Evolutionary conservation across 2,329 filamentous ascomycete genomes (phyloP), one percentile per base, ranked within the genome.

Genomic region (Ceratocystis harringtonii): DNA sequence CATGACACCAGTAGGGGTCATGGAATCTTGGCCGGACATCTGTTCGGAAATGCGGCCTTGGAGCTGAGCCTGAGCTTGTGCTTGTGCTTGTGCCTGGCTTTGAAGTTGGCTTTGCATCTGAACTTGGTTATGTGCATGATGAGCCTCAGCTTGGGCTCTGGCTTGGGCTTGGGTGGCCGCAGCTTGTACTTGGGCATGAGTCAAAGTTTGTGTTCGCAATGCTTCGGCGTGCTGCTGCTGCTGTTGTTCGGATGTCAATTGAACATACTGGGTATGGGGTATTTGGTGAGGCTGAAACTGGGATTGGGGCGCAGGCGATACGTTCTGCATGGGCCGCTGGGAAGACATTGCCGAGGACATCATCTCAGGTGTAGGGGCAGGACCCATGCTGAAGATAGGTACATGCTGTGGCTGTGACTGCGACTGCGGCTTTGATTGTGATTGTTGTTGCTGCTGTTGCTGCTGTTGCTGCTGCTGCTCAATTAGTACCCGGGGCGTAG

Each of bases 161-260:
- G 58, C 66, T 19, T 64, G 62, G n/a, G 58, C 66, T 19, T 64
- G 62, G 17, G 58, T 44, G 6, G 64, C 64, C 8, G 48, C 36
- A 17, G 32, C 64, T 28, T 66, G 64, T 2, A 28, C 61, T 15
- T 63, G 43, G 3, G 61, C 61, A 15, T 66, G 60, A n/a, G 61
- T 61, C 6, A 52, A 45, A 32, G 65, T 41, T 17, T 66, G 65
- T n/a, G 52, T 32, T 44, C 57, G 61, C 28, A 58, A 48, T 6
- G 62, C 63, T 61, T 65, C 50, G 12, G 32, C 41, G 43, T 65
- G 63, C n/a, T 55, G 55, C 17, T 58, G 55, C 55, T 65, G 63
- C 32, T 55, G 52, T 12, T 57, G 50, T 57, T 55, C 63, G 8
- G 48, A 44, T 12, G 63, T 50, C 52, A 50, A 6, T 22, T 65